These are phyloP conservation scores for Austroboletus niveus DNA, from an alignment of 1,284 basidiomycete genomes.

Conservation along the genomic window DNA sequence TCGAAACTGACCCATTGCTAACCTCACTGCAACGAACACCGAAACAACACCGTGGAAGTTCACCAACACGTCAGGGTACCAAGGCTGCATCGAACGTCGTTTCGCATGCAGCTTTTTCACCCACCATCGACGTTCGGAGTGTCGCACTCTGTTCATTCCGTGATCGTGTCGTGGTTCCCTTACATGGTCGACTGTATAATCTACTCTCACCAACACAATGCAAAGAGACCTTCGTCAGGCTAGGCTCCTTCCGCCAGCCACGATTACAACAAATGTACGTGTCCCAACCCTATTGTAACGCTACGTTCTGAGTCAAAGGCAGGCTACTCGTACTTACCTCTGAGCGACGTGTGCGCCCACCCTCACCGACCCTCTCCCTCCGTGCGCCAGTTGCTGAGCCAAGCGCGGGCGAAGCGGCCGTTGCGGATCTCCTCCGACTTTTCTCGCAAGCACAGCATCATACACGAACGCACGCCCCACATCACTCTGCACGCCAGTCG, in stretches of 20 bases:
- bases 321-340: constrained; percentile 80
- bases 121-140: constrained; percentile 75
- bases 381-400: constrained; percentile 36
- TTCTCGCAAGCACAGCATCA: constrained; percentile 34
- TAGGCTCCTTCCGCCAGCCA: constrained; percentile 54
- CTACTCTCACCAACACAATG: constrained; percentile 50
- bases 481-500: constrained; percentile 21
- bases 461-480: constrained; percentile 36
- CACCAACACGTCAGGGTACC: constrained; percentile 50
- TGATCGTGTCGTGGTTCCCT: constrained; percentile 71
- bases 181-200: constrained; percentile 53
- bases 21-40: constrained; percentile 64
- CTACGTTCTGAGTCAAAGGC: constrained; percentile 3
- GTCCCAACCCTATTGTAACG: neutral
- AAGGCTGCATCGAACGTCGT: constrained; percentile 42
- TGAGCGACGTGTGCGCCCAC: constrained; percentile 29
- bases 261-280: constrained; percentile 73
- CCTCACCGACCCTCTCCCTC: constrained; percentile 28
- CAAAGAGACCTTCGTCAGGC: constrained; percentile 52
- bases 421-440: constrained; percentile 59
- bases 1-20: constrained; percentile 72
- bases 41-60: constrained; percentile 56
- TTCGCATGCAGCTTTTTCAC: constrained; percentile 28
- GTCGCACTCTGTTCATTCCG: constrained; percentile 80
- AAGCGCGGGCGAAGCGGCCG: constrained; percentile 59